A percentile compares a stretch with the other conserved stretches of the same genome.
Conservation (phyloP, 2,329 filamentous ascomycete species). For the Alternaria angustiovoidea region DNA sequence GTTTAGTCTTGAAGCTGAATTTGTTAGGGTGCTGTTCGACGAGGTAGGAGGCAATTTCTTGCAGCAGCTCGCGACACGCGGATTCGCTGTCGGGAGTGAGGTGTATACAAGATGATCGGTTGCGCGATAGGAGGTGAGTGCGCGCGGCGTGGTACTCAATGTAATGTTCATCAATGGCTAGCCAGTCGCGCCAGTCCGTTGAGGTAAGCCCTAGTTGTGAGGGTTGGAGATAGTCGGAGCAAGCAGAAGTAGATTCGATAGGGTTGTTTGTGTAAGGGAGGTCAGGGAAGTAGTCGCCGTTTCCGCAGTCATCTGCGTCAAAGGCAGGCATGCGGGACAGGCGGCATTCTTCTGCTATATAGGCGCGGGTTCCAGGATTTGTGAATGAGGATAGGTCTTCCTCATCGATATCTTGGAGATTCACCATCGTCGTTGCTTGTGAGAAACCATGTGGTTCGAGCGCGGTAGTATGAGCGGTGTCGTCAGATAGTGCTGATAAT, state of each 20-base stretch:
- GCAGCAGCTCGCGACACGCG: constrained; percentile 59
- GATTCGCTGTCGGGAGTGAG: constrained; percentile 54
- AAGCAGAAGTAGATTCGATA: constrained; percentile 1
- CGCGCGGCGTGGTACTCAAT: constrained; percentile 55
- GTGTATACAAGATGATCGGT: constrained; percentile 55
- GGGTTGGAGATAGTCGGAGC: background rate
- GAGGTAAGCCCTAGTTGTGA: constrained; percentile 54
- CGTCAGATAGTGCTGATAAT: background rate
- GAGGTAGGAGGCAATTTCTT: constrained; percentile 57
- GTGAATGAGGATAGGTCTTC: constrained; percentile 7
- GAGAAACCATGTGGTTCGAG: constrained; percentile 3
- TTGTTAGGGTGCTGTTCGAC: constrained; percentile 54
- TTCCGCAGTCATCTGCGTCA: constrained; percentile 43
- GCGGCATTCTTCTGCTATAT: constrained; percentile 31
- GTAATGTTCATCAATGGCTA: constrained; percentile 59
- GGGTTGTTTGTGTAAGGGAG: constrained; percentile 24
- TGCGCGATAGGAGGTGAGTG: constrained; percentile 50
- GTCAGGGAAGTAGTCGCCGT: constrained; percentile 37
- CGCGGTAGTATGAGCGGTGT: constrained; percentile 1
- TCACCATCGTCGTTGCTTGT: constrained; percentile 8
- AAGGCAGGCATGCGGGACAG: constrained; percentile 38
- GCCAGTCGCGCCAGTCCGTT: constrained; percentile 58
- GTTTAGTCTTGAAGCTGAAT: constrained; percentile 45
- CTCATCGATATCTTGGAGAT: constrained; percentile 16
- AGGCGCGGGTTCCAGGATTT: constrained; percentile 17